Evolutionary conservation across 2,329 filamentous ascomycete species (phyloP).

Genomic region (Fusarium setosum): DNA sequence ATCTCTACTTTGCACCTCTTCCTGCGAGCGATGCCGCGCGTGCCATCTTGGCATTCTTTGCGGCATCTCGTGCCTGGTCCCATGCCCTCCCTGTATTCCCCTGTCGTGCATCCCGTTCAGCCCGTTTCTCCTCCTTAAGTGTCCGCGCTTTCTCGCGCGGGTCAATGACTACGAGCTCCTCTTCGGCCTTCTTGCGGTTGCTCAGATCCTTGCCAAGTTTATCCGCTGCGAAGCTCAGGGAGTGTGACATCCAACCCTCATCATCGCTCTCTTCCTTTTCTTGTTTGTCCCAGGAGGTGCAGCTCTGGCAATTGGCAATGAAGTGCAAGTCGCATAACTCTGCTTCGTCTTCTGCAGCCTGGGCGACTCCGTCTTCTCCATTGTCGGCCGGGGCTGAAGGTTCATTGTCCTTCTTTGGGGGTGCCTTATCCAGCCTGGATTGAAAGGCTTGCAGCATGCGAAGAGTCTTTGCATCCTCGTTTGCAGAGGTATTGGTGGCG

Average conservation of each 20-base stretch:
- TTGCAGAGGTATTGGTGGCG: slow-evolving; percentile 60
- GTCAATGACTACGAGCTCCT: slow-evolving; percentile 93
- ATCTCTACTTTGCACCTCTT: slow-evolving; percentile 62
- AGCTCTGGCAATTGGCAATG: slow-evolving; percentile 94
- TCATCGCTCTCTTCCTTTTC: slow-evolving; percentile 70
- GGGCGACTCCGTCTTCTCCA: slow-evolving; percentile 39
- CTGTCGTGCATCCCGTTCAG: slow-evolving; percentile 64
- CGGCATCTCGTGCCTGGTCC: slow-evolving; percentile 61
- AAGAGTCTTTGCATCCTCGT: slow-evolving; percentile 73
- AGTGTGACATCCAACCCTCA: slow-evolving; percentile 86
- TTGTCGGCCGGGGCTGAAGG: slow-evolving; percentile 30
- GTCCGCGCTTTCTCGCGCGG: slow-evolving; percentile 84
- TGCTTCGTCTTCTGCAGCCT: slow-evolving; percentile 70
- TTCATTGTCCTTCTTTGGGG: slow-evolving; percentile 51
- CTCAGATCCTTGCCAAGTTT: slow-evolving; percentile 90
- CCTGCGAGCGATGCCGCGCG: slow-evolving; percentile 64
- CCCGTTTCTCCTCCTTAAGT: slow-evolving; percentile 73
- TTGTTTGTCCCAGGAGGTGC: slow-evolving; percentile 82
- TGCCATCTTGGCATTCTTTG: slow-evolving; percentile 67
- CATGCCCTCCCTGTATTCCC: slow-evolving; percentile 67
- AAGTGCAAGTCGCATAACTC: slow-evolving; percentile 93
- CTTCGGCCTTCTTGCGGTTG: slow-evolving; percentile 91
- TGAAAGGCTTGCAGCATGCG: slow-evolving; percentile 84
- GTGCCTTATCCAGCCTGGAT: slow-evolving; percentile 73
- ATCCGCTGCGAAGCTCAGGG: slow-evolving; percentile 88